A percentile compares a stretch with the other conserved stretches of the same genome.
Conservation (phyloP, 257 asterid genomes). For the Solanum chmielewskii region DNA sequence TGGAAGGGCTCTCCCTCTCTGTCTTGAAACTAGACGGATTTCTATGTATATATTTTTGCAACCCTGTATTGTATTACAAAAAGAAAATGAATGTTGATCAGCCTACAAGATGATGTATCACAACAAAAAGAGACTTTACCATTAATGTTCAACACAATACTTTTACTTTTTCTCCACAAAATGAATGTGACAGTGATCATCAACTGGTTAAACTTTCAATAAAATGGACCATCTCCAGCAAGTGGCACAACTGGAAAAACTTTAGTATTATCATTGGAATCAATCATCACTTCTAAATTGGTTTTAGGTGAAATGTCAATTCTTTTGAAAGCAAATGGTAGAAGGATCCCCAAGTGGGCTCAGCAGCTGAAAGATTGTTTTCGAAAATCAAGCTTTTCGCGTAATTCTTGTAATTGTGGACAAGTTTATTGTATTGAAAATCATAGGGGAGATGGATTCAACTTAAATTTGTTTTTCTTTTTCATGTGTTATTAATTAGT, state of each 20-base stretch:
- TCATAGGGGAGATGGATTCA: background rate
- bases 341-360: background rate
- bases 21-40: background rate
- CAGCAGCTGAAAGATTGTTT: background rate
- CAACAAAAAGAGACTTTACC: background rate
- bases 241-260: background rate
- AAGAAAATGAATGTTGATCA: background rate
- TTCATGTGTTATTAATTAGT: background rate
- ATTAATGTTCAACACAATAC: background rate
- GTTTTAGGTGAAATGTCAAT: background rate
- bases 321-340: background rate
- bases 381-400: background rate
- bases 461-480: background rate
- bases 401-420: background rate
- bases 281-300: background rate
- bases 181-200: background rate
- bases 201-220: background rate
- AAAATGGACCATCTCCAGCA: background rate
- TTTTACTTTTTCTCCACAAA: background rate
- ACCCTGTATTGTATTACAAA: background rate
- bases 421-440: background rate
- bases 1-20: background rate
- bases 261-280: background rate
- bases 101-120: background rate
- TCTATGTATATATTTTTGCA: background rate